phyloP scores from a whole-genome alignment of 2,329 filamentous ascomycete species.

The Elsinoe ampelina region DNA sequence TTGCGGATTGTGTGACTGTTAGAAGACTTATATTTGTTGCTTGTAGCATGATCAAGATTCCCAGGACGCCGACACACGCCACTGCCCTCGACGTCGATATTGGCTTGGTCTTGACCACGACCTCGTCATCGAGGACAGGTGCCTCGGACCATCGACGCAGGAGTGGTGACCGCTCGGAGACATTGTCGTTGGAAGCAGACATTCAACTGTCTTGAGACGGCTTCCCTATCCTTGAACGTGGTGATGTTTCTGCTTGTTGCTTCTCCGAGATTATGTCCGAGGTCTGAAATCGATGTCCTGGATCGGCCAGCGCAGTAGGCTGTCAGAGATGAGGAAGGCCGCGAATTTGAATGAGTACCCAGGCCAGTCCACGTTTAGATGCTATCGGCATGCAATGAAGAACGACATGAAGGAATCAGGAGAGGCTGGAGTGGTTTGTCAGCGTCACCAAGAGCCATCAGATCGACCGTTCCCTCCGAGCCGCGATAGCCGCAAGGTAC shows the following conservation, averaged over 20 bases:
- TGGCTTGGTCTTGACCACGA: conserved; percentile 7
- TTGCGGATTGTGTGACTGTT: conserved; percentile 68
- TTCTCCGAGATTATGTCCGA: too few relatives aligned
- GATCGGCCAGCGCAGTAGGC: too few relatives aligned
- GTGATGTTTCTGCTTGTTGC: too few relatives aligned
- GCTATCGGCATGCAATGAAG: not conserved
- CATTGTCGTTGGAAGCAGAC: conserved; percentile 7
- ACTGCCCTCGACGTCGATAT: conserved; percentile 13
- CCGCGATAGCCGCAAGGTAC: not conserved
- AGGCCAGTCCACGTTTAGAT: not conserved
- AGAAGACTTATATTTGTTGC: conserved; percentile 69
- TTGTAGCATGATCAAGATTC: conserved; percentile 31
- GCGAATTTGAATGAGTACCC: not conserved
- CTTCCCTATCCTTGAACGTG: too few relatives aligned
- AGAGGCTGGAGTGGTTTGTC: conserved; percentile 1
- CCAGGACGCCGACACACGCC: conserved; percentile 20
- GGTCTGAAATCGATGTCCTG: too few relatives aligned
- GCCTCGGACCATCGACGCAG: not conserved
- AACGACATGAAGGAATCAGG: not conserved
- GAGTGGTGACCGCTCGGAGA: conserved; percentile 10
- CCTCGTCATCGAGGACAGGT: not conserved
- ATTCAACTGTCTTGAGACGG: not conserved
- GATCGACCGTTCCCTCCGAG: not conserved
- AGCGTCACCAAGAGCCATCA: not conserved
- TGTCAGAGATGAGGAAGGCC: too few relatives aligned